These are phyloP conservation scores for Saccharomyces pastorianus DNA, from an alignment of 1,139 yeast genomes.

Conservation along the genomic window DNA sequence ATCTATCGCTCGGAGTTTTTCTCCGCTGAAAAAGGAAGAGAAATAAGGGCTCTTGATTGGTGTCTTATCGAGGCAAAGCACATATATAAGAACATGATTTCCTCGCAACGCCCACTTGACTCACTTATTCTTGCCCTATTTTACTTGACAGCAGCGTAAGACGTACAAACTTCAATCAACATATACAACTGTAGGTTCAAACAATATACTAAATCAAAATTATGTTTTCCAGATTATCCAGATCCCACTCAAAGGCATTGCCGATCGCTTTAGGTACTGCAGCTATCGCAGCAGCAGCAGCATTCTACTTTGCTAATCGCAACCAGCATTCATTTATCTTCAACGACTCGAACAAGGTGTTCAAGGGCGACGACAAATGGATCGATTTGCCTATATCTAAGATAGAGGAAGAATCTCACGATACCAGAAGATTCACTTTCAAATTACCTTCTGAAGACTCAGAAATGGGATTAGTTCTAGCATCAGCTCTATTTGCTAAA, in stretches of 20 bases:
- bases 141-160: too few relatives aligned
- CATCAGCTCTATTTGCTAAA: conserved; percentile 76
- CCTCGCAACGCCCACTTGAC: neutral
- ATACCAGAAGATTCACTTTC: conserved; percentile 61
- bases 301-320: conserved; percentile 18
- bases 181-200: neutral
- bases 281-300: conserved; percentile 39
- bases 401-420: conserved; percentile 47
- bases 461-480: conserved; percentile 70
- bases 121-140: neutral
- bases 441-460: conserved; percentile 61
- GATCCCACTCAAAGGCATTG: conserved; percentile 18
- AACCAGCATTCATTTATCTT: conserved; percentile 9
- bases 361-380: conserved; percentile 71
- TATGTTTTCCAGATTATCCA: conserved; percentile 13
- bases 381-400: conserved; percentile 59
- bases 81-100: neutral
- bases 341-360: conserved; percentile 49
- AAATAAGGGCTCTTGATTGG: neutral
- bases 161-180: neutral
- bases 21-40: neutral
- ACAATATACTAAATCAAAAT: neutral
- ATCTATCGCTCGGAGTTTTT: neutral
- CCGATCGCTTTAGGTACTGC: conserved; percentile 44
- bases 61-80: neutral